Evolutionary conservation across 2,329 filamentous ascomycete genomes (phyloP).

Genomic region (Paramyrothecium sp.): DNA sequence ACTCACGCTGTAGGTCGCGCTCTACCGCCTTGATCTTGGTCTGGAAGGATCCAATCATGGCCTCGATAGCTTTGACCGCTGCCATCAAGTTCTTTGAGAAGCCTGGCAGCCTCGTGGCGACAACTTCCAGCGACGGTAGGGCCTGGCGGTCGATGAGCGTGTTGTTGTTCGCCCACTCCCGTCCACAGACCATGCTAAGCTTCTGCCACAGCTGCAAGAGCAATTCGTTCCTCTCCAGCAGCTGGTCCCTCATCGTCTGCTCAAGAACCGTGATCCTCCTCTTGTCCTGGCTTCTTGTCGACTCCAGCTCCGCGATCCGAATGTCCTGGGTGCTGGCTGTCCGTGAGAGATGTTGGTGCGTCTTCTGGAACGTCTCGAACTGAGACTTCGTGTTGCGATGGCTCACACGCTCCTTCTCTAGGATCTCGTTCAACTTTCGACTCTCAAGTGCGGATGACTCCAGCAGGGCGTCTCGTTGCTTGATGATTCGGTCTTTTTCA

Average conservation of each 20-base stretch:
- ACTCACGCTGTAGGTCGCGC: conserved; percentile 86
- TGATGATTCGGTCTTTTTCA: conserved; percentile 90
- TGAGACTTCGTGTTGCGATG: conserved; percentile 85
- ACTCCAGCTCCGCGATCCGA: conserved; percentile 82
- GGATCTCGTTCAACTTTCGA: conserved; percentile 78
- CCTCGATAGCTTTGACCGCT: conserved; percentile 85
- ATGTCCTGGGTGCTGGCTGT: conserved; percentile 83
- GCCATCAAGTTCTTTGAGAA: conserved; percentile 88
- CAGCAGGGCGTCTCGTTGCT: conserved; percentile 82
- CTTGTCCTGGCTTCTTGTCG: conserved; percentile 73
- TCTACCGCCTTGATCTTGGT: conserved; percentile 81
- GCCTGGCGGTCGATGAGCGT: conserved; percentile 83
- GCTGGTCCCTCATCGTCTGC: conserved; percentile 78
- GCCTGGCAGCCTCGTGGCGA: conserved; percentile 79
- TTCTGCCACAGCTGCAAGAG: conserved; percentile 88
- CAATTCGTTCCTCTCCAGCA: conserved; percentile 85
- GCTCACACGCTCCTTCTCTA: conserved; percentile 85
- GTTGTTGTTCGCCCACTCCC: conserved; percentile 89
- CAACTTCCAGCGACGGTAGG: conserved; percentile 79
- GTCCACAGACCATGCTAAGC: conserved; percentile 80
- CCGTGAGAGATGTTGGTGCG: conserved; percentile 81
- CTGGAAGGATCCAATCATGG: conserved; percentile 74
- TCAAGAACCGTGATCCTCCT: conserved; percentile 76
- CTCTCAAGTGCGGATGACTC: conserved; percentile 87
- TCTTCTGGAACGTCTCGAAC: conserved; percentile 85